phyloP scores from a whole-genome alignment of 345 rosid species.

The Salix koriyanagi region DNA sequence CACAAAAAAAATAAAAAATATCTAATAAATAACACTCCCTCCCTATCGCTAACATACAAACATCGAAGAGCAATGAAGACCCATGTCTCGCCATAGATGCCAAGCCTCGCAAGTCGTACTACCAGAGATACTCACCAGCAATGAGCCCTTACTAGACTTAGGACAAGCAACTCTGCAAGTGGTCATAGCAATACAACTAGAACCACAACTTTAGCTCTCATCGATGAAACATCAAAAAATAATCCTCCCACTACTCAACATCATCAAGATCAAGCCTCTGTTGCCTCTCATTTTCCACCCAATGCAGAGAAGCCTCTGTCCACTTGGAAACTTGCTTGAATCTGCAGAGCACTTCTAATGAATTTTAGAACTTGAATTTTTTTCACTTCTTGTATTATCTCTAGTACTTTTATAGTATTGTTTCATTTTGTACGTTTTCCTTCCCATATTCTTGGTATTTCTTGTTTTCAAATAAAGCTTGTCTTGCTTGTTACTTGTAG shows the following conservation, averaged over 20 bases:
- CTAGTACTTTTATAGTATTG: not conserved
- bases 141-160: not conserved
- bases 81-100: not conserved
- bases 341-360: not conserved
- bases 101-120: constrained; percentile 37
- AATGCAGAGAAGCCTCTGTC: not conserved
- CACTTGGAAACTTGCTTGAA: not conserved
- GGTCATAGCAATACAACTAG: not conserved
- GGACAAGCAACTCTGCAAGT: not conserved
- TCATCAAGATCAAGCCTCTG: not conserved
- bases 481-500: not conserved
- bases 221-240: not conserved
- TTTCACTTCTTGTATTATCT: not conserved
- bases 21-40: too few relatives aligned
- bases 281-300: not conserved
- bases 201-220: not conserved
- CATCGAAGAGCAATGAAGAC: too few relatives aligned
- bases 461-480: not conserved
- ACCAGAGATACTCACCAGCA: constrained; percentile 22
- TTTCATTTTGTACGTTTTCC: not conserved
- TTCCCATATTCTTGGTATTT: not conserved
- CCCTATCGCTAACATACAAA: too few relatives aligned
- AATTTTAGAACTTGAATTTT: too few relatives aligned
- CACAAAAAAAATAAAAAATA: too few relatives aligned
- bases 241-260: not conserved